Evolutionary conservation across 1,284 basidiomycete species (phyloP).

Genomic region (Wallemia mellicola): DNA sequence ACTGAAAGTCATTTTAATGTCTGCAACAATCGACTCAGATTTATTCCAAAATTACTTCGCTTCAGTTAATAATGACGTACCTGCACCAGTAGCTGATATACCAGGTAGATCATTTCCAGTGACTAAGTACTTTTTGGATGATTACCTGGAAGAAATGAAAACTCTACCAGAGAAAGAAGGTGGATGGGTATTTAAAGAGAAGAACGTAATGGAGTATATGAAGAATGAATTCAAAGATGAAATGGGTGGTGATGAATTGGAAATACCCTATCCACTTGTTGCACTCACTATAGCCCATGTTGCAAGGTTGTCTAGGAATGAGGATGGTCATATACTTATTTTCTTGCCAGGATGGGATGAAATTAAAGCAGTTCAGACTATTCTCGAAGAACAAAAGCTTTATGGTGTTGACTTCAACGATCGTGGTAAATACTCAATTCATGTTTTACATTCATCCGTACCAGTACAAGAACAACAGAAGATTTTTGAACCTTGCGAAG

Average conservation of each 20-base stretch:
- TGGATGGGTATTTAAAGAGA: conserved; percentile 42
- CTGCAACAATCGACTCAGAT: conserved; percentile 70
- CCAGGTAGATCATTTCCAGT: conserved; percentile 87
- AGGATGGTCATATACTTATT: conserved; percentile 67
- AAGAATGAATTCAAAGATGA: conserved; percentile 31
- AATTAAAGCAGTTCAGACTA: conserved; percentile 45
- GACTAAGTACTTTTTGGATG: conserved; percentile 47
- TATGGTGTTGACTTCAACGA: conserved; percentile 33
- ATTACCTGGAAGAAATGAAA: conserved; percentile 30
- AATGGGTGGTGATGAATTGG: conserved; percentile 30
- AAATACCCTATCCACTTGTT: conserved; percentile 54
- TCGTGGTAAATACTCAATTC: conserved; percentile 33
- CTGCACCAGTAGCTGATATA: conserved; percentile 47
- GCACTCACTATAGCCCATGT: conserved; percentile 58
- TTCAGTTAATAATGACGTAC: conserved; percentile 24
- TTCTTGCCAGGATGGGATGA: conserved; percentile 85
- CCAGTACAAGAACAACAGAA: conserved; percentile 68
- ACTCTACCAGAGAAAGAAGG: conserved; percentile 14
- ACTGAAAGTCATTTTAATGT: conserved; percentile 77
- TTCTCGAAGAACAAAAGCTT: conserved; percentile 27
- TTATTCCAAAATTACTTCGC: conserved; percentile 71
- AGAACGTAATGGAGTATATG: conserved; percentile 47
- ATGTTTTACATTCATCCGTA: conserved; percentile 68
- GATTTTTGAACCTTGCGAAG: conserved; percentile 52
- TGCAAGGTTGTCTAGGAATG: conserved; percentile 25